These are phyloP conservation scores for Coprinellus micaceus DNA, from an alignment of 768 basidiomycete genomes.

Conservation along the genomic window DNA sequence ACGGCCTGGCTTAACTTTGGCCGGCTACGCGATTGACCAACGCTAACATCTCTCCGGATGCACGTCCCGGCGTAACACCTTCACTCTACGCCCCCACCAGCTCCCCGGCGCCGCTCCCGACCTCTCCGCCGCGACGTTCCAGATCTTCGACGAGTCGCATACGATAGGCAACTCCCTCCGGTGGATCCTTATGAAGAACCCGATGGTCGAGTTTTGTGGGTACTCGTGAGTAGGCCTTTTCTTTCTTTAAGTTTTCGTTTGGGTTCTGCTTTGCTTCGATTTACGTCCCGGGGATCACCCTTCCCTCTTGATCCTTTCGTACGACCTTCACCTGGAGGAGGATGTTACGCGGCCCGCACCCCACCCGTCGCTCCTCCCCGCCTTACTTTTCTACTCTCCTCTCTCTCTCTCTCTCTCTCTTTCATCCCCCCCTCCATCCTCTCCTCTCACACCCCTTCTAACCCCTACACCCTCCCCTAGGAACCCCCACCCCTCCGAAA, in stretches of 20 bases:
- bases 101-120: conserved; percentile 80
- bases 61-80: too few relatives aligned
- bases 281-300: not conserved
- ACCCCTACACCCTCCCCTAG: conserved; percentile 31
- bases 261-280: too few relatives aligned
- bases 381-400: too few relatives aligned
- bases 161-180: conserved; percentile 92
- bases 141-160: conserved; percentile 90
- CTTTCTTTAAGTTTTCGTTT: conserved; percentile 1
- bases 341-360: not conserved
- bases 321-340: conserved; percentile 1
- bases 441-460: too few relatives aligned
- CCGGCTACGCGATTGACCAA: too few relatives aligned
- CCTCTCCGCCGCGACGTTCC: conserved; percentile 86
- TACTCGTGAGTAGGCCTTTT: conserved; percentile 75
- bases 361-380: conserved; percentile 4
- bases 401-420: too few relatives aligned
- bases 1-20: too few relatives aligned
- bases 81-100: conserved; percentile 34
- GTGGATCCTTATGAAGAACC: conserved; percentile 99
- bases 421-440: too few relatives aligned
- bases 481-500: conserved; percentile 95
- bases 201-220: conserved; percentile 97
- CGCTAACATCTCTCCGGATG: too few relatives aligned
- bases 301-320: conserved; percentile 6